phyloP scores from a whole-genome alignment of 169 alveolate species.

The Cystoisospora suis region DNA sequence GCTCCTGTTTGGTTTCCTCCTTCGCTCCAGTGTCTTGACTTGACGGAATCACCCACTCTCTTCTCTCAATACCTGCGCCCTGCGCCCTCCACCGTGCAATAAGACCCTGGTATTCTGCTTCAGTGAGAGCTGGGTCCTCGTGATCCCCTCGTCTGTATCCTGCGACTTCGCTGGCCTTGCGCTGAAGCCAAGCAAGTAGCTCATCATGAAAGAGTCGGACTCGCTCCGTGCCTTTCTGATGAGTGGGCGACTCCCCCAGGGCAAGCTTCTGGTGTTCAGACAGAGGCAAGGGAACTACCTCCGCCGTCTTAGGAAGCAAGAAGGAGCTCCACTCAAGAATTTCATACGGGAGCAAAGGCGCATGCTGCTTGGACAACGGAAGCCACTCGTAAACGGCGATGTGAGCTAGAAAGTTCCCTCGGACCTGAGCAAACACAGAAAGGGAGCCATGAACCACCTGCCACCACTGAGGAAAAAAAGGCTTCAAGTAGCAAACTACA shows the following conservation, averaged over 20 bases:
- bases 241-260: slow-evolving; percentile 69
- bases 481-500: background rate
- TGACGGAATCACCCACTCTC: slow-evolving; percentile 40
- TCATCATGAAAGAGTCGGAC: slow-evolving; percentile 65
- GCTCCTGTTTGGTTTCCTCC: slow-evolving; percentile 13
- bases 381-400: slow-evolving; percentile 54
- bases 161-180: slow-evolving; percentile 53
- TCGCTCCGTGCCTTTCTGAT: slow-evolving; percentile 66
- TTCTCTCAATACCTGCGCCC: slow-evolving; percentile 15
- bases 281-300: slow-evolving; percentile 62
- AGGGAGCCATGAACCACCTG: background rate
- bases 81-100: slow-evolving; percentile 22
- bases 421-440: slow-evolving; percentile 33
- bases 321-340: slow-evolving; percentile 80
- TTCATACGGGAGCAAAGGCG: slow-evolving; percentile 85
- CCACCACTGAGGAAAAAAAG: background rate
- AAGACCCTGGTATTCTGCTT: slow-evolving; percentile 34
- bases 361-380: slow-evolving; percentile 35
- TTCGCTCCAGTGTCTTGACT: slow-evolving; percentile 14
- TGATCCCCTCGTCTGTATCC: slow-evolving; percentile 52
- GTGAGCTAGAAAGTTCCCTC: slow-evolving; percentile 23
- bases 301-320: slow-evolving; percentile 66
- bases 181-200: slow-evolving; percentile 58
- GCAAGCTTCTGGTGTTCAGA: slow-evolving; percentile 63
- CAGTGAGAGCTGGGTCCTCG: slow-evolving; percentile 61